Conservation (phyloP, 805 yeast species). For the Schwanniomyces pseudopolymorphus region DNA sequence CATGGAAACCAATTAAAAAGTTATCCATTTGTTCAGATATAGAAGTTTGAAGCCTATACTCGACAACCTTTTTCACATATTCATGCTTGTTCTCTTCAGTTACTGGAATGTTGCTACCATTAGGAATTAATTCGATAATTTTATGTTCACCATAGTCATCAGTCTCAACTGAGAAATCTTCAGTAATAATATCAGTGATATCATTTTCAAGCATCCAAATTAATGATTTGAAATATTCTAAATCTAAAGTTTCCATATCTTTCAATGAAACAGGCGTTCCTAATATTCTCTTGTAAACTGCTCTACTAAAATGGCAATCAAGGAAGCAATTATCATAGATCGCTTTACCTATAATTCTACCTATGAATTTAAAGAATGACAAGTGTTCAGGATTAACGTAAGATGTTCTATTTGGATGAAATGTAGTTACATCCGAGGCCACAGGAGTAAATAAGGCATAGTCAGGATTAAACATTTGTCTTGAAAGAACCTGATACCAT, state of each 20-base stretch:
- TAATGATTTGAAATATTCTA: constrained; percentile 87
- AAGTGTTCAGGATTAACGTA: constrained; percentile 92
- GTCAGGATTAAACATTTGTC: constrained; percentile 96
- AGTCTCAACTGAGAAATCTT: constrained; percentile 89
- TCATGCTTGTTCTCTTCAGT: constrained; percentile 90
- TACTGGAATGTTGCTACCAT: constrained; percentile 82
- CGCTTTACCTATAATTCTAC: constrained; percentile 92
- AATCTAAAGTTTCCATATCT: constrained; percentile 92
- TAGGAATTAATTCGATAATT: constrained; percentile 74
- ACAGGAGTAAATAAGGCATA: constrained; percentile 91
- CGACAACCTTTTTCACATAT: constrained; percentile 82
- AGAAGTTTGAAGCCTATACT: constrained; percentile 78
- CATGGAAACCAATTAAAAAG: constrained; percentile 84
- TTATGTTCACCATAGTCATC: constrained; percentile 93
- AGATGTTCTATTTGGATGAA: constrained; percentile 92
- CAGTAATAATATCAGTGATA: constrained; percentile 92
- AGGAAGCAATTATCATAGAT: constrained; percentile 80
- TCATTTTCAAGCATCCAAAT: constrained; percentile 97
- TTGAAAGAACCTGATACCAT: constrained; percentile 91
- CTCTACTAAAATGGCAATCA: constrained; percentile 94
- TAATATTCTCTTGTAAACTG: constrained; percentile 85
- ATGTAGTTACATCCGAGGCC: constrained; percentile 87
- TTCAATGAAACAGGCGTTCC: constrained; percentile 79
- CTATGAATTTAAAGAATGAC: constrained; percentile 91
- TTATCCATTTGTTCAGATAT: constrained; percentile 86